phyloP scores from a whole-genome alignment of 2,329 filamentous ascomycete genomes.

The Gnomoniopsis smithogilvyi region DNA sequence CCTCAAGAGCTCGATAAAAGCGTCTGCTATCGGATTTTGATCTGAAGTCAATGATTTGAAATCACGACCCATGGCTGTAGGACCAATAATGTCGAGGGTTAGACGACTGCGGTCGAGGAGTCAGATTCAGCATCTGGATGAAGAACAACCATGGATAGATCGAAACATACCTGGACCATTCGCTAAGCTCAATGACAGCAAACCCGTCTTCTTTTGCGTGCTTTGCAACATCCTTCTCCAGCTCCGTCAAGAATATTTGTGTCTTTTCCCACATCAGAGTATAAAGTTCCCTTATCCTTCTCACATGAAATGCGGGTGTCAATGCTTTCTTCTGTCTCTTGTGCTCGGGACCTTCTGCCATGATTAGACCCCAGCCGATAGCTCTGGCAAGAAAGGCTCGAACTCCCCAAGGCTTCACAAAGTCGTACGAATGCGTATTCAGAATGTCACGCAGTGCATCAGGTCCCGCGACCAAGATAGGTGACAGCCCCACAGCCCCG shows the following conservation, averaged over 20 bases:
- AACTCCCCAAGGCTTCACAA: constrained; percentile 12
- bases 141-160: not conserved
- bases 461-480: constrained; percentile 6
- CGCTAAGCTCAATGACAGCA: constrained; percentile 8
- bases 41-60: constrained; percentile 9
- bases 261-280: constrained; percentile 14
- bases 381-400: constrained; percentile 6
- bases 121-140: not conserved
- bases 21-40: constrained; percentile 4
- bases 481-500: not conserved
- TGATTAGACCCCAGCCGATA: constrained; percentile 11
- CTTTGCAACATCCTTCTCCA: constrained; percentile 7
- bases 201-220: not conserved
- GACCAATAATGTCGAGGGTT: constrained; percentile 12
- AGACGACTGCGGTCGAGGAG: not conserved
- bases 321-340: constrained; percentile 11
- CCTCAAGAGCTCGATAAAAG: constrained; percentile 9
- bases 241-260: not conserved
- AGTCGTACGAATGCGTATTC: constrained; percentile 8
- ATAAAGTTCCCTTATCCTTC: constrained; percentile 11
- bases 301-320: constrained; percentile 1
- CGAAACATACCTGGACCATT: constrained; percentile 10
- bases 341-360: constrained; percentile 11
- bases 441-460: constrained; percentile 11
- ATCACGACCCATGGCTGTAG: constrained; percentile 10